Evolutionary conservation across 2,329 filamentous ascomycete species (phyloP), one percentile per base, ranked within the genome.

Genomic region (Ophioceras dolichostomum): DNA sequence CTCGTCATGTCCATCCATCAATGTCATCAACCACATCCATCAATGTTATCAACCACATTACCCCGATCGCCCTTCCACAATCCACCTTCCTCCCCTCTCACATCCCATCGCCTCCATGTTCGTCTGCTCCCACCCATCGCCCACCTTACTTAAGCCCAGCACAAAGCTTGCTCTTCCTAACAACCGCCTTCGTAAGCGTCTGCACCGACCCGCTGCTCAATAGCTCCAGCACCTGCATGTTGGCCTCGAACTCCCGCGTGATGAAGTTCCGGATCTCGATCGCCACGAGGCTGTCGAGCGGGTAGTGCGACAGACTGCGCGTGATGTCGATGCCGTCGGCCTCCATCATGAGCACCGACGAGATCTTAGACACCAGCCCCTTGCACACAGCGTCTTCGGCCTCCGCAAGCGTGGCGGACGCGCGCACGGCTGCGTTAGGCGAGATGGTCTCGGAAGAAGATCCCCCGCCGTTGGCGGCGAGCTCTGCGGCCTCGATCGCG

Each of bases 221-320:
- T 41, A 75, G 50, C 46, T 75, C 69, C 39, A 74, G 51, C 0
- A 74, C 68, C 49, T 73, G 66, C 47, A 73, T 50, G 41, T 64
- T 67, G n/a, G 63, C 58, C 49, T 68, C 56, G 41, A 67, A 59
- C 49, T 67, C 64, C 40, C 64, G 60, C 12, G 61, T 63, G 38
- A 69, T 64, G 55, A 63, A 69, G 50, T 68, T 68, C 22, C 66
- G 61, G 38, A 68, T 56, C 51, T 67, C 65, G 35, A 68, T 65
- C 1, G 65, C 64, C 10, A 67, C 61, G 5, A 70, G 57, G 4
- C 64, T 68, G 49, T 69, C 65, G 10, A 69, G 55, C 16, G 57
- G 57, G 49, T 62, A 64, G 48, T 54, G 59, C 38, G 50, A 62
- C 45, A 58, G 52, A 24, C 50, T 62, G 31, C 49, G 57, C 4